A percentile compares a stretch with the other conserved stretches of the same genome.
Evolutionary conservation across 768 basidiomycete genomes (phyloP).

Genomic region (Tricholoma hemisulphureum): DNA sequence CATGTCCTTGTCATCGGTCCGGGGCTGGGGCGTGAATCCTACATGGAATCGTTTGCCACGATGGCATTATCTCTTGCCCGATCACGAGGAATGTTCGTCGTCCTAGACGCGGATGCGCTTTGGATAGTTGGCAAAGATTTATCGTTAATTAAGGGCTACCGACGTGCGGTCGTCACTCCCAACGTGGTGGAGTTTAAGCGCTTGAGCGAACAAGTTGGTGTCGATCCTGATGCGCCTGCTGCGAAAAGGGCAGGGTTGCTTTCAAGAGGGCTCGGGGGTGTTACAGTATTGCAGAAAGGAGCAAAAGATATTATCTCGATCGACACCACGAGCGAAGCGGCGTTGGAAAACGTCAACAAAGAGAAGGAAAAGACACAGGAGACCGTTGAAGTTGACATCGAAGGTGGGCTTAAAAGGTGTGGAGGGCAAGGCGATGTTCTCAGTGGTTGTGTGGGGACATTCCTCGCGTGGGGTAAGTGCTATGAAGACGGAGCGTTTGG

Average conservation of each 20-base stretch:
- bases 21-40: slow-evolving; percentile 85
- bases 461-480: slow-evolving; percentile 94
- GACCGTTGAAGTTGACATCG: slow-evolving; percentile 60
- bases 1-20: slow-evolving; percentile 95
- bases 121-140: slow-evolving; percentile 78
- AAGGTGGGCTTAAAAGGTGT: slow-evolving; percentile 87
- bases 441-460: slow-evolving; percentile 81
- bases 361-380: slow-evolving; percentile 55
- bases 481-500: slow-evolving; percentile 84
- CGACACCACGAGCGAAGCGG: slow-evolving; percentile 60
- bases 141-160: slow-evolving; percentile 76
- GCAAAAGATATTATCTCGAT: slow-evolving; percentile 76
- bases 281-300: slow-evolving; percentile 91
- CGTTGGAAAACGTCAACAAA: slow-evolving; percentile 42
- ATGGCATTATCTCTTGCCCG: slow-evolving; percentile 74
- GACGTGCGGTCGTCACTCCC: slow-evolving; percentile 86
- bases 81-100: slow-evolving; percentile 78
- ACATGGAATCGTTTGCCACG: slow-evolving; percentile 85
- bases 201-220: slow-evolving; percentile 69
- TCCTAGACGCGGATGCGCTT: slow-evolving; percentile 93
- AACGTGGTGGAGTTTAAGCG: slow-evolving; percentile 93
- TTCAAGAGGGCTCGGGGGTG: slow-evolving; percentile 76
- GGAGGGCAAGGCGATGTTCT: slow-evolving; percentile 97
- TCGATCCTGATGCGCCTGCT: slow-evolving; percentile 51
- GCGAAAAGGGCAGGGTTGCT: slow-evolving; percentile 66